Conservation (phyloP, 2,329 filamentous ascomycete species). For the Leptographium wingfieldii region DNA sequence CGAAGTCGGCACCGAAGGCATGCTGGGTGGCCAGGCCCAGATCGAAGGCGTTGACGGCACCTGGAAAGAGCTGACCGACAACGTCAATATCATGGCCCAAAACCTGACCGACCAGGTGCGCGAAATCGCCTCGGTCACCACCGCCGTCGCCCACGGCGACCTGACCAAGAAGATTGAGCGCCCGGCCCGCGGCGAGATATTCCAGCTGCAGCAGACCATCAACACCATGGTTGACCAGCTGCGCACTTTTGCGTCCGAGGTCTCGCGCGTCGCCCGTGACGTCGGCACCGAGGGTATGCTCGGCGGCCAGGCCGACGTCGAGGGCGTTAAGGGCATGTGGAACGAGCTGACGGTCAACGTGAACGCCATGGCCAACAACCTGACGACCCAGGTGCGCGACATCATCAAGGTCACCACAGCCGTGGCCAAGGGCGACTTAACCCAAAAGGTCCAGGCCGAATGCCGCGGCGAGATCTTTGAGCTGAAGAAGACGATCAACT, state of each 20-base stretch:
- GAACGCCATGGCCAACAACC: conserved; percentile 78
- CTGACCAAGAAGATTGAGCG: conserved; percentile 75
- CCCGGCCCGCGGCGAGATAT: conserved; percentile 68
- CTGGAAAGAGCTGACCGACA: conserved; percentile 93
- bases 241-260: conserved; percentile 71
- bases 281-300: conserved; percentile 76
- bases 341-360: conserved; percentile 78
- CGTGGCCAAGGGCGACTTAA: conserved; percentile 75
- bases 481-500: conserved; percentile 97
- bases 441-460: conserved; percentile 89
- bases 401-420: conserved; percentile 74
- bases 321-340: conserved; percentile 80
- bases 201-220: conserved; percentile 74
- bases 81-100: conserved; percentile 76
- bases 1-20: conserved; percentile 91
- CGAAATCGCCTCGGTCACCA: conserved; percentile 76
- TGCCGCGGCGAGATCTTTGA: conserved; percentile 85
- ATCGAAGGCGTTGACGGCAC: conserved; percentile 92
- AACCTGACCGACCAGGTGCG: conserved; percentile 74
- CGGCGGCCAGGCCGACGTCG: conserved; percentile 71
- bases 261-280: conserved; percentile 70
- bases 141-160: conserved; percentile 71
- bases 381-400: conserved; percentile 83
- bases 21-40: conserved; percentile 84
- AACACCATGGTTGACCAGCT: conserved; percentile 86